These are phyloP conservation scores for Aegilops tauschii DNA, from an alignment of 176 grass and related monocot genomes.

Conservation along the genomic window DNA sequence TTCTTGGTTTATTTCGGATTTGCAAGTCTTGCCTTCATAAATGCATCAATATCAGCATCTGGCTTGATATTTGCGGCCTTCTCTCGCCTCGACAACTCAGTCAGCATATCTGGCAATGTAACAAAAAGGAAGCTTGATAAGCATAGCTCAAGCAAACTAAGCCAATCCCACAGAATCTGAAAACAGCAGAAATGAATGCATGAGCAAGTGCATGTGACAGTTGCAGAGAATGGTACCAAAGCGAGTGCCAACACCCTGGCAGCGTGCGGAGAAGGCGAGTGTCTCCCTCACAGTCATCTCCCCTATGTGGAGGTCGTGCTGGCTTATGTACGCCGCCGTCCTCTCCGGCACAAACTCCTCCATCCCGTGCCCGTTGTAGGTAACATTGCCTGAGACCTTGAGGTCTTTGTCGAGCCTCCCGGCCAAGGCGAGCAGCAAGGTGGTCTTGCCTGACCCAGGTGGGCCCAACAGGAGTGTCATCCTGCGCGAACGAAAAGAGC, in stretches of 20 bases:
- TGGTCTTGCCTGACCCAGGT: constrained; percentile 93
- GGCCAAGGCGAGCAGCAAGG: constrained; percentile 76
- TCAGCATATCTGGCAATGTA: constrained; percentile 63
- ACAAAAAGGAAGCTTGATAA: background rate
- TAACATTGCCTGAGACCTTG: constrained; percentile 64
- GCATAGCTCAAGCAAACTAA: background rate
- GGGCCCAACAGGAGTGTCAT: constrained; percentile 93
- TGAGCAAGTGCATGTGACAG: background rate
- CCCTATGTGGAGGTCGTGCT: constrained; percentile 92
- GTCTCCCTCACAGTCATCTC: constrained; percentile 98
- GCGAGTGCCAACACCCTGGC: constrained; percentile 82
- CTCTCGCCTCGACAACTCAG: constrained; percentile 83
- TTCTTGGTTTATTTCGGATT: background rate
- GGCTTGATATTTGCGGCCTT: constrained; percentile 90
- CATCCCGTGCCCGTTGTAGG: constrained; percentile 90
- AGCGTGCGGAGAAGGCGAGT: constrained; percentile 81
- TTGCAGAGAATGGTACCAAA: constrained; percentile 47
- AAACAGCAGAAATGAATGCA: background rate
- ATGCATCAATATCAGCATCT: constrained; percentile 89
- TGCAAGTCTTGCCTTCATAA: constrained; percentile 70
- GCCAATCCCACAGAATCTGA: background rate
- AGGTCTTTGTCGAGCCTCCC: constrained; percentile 74
- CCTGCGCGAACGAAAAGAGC: constrained; percentile 41
- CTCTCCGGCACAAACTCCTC: constrained; percentile 88
- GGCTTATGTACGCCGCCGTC: constrained; percentile 92